A percentile compares a stretch with the other conserved stretches of the same genome.
These are phyloP conservation scores for Fusarium sp. DNA, from an alignment of 2,329 filamentous ascomycete genomes.

Conservation along the genomic window DNA sequence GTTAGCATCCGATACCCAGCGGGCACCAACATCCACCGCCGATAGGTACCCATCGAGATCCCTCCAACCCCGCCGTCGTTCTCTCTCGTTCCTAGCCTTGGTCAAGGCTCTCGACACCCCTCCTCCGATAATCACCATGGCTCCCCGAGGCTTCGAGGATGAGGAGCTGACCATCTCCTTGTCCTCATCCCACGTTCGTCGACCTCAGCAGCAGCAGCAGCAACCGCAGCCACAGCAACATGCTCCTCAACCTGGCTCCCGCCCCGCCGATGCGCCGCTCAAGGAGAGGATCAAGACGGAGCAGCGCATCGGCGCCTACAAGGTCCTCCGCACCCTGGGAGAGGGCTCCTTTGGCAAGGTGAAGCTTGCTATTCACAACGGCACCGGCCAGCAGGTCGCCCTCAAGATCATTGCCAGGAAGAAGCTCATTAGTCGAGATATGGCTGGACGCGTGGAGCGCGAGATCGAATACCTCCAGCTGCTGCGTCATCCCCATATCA, in stretches of 20 bases:
- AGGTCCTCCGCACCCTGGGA: constrained; percentile 86
- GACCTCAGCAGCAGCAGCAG: constrained; percentile 50
- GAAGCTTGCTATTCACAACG: constrained; percentile 91
- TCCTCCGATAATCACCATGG: constrained; percentile 51
- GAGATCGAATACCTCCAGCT: constrained; percentile 98
- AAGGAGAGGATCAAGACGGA: constrained; percentile 68
- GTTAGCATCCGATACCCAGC: background rate
- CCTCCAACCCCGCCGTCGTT: constrained; percentile 20
- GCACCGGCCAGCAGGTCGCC: constrained; percentile 93
- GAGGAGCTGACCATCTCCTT: constrained; percentile 84
- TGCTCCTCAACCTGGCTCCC: constrained; percentile 41
- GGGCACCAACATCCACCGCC: constrained; percentile 9
- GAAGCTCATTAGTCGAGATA: constrained; percentile 95
- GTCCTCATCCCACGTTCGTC: constrained; percentile 69
- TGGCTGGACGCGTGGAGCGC: constrained; percentile 95
- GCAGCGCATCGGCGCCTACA: constrained; percentile 91
- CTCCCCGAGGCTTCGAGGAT: constrained; percentile 71
- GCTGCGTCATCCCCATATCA: constrained; percentile 95
- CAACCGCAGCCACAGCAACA: constrained; percentile 39
- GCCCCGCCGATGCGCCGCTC: constrained; percentile 47
- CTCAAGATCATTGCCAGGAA: constrained; percentile 97
- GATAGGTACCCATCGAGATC: constrained; percentile 7
- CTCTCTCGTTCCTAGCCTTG: constrained; percentile 31
- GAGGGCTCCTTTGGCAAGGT: constrained; percentile 99
- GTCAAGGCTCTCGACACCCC: constrained; percentile 18